These are phyloP conservation scores for Malassezia restricta DNA, from an alignment of 1,284 basidiomycete species.

Conservation along the genomic window DNA sequence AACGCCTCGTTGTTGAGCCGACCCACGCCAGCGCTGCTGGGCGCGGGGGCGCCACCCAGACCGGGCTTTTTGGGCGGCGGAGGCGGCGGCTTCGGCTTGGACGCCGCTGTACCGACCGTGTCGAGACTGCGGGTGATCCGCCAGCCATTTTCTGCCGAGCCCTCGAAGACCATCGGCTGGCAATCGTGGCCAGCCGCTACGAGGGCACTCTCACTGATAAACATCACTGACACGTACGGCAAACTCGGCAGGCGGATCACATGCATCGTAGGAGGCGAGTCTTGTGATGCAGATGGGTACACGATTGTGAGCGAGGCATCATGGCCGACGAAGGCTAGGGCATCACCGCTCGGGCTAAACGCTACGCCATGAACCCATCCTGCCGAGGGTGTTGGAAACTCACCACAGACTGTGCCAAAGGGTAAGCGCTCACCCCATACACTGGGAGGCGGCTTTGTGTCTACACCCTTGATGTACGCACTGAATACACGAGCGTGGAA, in stretches of 20 bases:
- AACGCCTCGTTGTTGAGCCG: constrained; percentile 87
- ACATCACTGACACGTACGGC: constrained; percentile 50
- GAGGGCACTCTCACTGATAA: constrained; percentile 57
- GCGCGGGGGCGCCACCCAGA: constrained; percentile 14
- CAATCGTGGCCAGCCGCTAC: constrained; percentile 96
- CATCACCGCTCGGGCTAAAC: constrained; percentile 88
- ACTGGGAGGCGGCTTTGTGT: constrained; percentile 71
- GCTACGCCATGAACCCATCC: constrained; percentile 95
- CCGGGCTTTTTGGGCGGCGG: constrained; percentile 34
- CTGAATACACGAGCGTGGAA: constrained; percentile 96
- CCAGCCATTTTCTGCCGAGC: constrained; percentile 32
- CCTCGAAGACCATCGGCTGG: constrained; percentile 60
- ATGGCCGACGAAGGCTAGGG: constrained; percentile 67
- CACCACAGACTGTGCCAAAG: constrained; percentile 93
- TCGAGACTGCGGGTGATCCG: constrained; percentile 33
- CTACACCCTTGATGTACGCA: constrained; percentile 98
- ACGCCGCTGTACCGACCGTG: constrained; percentile 30
- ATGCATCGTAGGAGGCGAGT: constrained; percentile 36
- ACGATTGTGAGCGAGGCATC: constrained; percentile 41
- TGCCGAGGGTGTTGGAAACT: constrained; percentile 72
- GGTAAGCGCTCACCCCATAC: constrained; percentile 96
- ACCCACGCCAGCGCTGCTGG: constrained; percentile 54
- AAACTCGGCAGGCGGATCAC: constrained; percentile 37
- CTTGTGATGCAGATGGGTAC: constrained; percentile 36
- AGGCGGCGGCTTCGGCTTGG: constrained; percentile 36